These are phyloP conservation scores for Panus rudis DNA, from an alignment of 768 basidiomycete species.

Conservation along the genomic window DNA sequence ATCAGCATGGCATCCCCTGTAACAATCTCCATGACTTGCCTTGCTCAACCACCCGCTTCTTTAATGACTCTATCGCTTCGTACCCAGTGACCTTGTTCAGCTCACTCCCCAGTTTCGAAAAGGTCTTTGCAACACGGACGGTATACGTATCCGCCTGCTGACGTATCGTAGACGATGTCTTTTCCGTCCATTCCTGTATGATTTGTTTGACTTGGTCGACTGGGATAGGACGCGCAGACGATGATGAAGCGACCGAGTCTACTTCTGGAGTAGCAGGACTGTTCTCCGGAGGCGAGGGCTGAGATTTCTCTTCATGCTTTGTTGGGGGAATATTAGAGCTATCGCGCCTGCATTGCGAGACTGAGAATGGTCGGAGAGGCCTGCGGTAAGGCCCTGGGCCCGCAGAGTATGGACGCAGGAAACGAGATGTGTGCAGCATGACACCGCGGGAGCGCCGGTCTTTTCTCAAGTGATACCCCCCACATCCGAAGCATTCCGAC, in stretches of 20 bases:
- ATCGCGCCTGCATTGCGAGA: too few species aligned
- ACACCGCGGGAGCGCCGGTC: too few species aligned
- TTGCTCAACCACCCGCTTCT: conserved; percentile 68
- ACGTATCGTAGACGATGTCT: conserved; percentile 34
- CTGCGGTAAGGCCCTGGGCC: too few species aligned
- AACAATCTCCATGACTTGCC: too few species aligned
- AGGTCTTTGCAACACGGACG: conserved; percentile 43
- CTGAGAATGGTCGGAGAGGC: too few species aligned
- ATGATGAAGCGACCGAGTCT: not conserved
- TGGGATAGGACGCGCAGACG: not conserved
- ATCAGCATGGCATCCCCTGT: conserved; percentile 3
- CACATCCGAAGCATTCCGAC: too few species aligned
- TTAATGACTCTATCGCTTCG: conserved; percentile 78
- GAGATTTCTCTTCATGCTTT: too few species aligned
- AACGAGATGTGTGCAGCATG: too few species aligned
- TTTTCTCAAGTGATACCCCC: too few species aligned
- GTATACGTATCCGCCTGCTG: conserved; percentile 54
- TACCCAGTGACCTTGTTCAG: conserved; percentile 91
- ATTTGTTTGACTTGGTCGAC: conserved; percentile 11
- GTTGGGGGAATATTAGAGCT: too few species aligned
- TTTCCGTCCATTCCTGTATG: conserved; percentile 38
- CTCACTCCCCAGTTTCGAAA: conserved; percentile 69
- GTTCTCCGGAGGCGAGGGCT: not conserved
- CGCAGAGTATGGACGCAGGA: too few species aligned
- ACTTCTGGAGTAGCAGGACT: not conserved